Conservation (phyloP, 495 filamentous ascomycete genomes). For the Lichina pygmaea region DNA sequence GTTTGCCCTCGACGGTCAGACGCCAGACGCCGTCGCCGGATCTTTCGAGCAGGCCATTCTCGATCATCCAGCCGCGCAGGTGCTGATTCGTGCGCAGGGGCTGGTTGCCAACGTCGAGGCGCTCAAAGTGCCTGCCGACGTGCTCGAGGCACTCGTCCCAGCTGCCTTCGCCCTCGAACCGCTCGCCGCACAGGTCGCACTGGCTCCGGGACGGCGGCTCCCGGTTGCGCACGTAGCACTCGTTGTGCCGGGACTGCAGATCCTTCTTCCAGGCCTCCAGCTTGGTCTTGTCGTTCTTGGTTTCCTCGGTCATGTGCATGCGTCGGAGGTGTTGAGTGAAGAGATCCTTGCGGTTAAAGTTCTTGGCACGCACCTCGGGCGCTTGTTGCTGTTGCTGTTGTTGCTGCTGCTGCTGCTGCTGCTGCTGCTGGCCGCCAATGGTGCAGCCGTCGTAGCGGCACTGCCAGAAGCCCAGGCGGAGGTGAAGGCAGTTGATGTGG, state of each 20-base stretch:
- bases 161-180: conserved; percentile 31
- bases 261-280: conserved; percentile 15
- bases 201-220: conserved; percentile 28
- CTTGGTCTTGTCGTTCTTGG: conserved; percentile 14
- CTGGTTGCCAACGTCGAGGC: conserved; percentile 10
- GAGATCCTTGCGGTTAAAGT: conserved; percentile 83
- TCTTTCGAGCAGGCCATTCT: conserved; percentile 17
- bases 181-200: conserved; percentile 38
- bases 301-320: conserved; percentile 42
- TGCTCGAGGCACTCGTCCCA: conserved; percentile 88
- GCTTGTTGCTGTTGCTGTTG: neutral
- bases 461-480: conserved; percentile 52
- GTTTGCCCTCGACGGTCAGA: neutral
- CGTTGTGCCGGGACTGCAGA: conserved; percentile 22
- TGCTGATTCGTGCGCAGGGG: conserved; percentile 6
- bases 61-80: conserved; percentile 24
- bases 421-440: conserved; percentile 10
- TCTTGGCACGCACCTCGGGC: conserved; percentile 16
- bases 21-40: neutral
- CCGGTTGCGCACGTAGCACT: conserved; percentile 33
- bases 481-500: conserved; percentile 59
- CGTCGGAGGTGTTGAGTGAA: conserved; percentile 85
- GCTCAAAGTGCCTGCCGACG: conserved; percentile 58
- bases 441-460: conserved; percentile 44
- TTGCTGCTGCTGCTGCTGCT: neutral